These are phyloP conservation scores for Tulasnella sp. DNA, from an alignment of 768 basidiomycete genomes.

Conservation along the genomic window DNA sequence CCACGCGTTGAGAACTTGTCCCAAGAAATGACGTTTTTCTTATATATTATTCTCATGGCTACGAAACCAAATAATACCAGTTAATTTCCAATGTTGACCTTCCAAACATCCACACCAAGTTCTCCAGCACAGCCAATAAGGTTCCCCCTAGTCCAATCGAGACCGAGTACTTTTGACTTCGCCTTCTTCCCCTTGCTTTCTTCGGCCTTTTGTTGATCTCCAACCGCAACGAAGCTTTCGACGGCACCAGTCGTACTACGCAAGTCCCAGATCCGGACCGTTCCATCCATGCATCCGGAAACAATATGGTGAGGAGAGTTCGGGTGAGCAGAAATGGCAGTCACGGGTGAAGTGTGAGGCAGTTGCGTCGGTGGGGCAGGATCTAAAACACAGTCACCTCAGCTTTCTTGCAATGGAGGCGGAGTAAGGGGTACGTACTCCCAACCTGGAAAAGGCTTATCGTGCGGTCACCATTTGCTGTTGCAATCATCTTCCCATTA, in stretches of 20 bases:
- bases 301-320: conserved; percentile 50
- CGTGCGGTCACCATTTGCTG: conserved; percentile 70
- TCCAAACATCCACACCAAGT: conserved; percentile 19
- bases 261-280: conserved; percentile 73
- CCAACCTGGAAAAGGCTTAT: conserved; percentile 63
- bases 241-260: conserved; percentile 63
- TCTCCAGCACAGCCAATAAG: conserved; percentile 25
- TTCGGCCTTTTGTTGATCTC: conserved; percentile 5
- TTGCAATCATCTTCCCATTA: conserved; percentile 48
- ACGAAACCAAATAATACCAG: too few species aligned
- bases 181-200: neutral
- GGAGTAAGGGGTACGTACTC: conserved; percentile 39
- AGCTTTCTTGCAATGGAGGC: neutral
- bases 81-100: conserved; percentile 17
- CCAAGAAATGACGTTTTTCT: too few species aligned
- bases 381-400: neutral
- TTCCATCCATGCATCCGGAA: conserved; percentile 73
- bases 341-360: conserved; percentile 62
- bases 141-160: conserved; percentile 18
- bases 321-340: conserved; percentile 48
- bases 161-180: conserved; percentile 10
- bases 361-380: conserved; percentile 43
- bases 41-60: too few species aligned
- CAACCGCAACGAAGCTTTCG: conserved; percentile 46
- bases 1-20: too few species aligned